Conservation (phyloP, 805 yeast genomes). For the Monosporozyma unispora region DNA sequence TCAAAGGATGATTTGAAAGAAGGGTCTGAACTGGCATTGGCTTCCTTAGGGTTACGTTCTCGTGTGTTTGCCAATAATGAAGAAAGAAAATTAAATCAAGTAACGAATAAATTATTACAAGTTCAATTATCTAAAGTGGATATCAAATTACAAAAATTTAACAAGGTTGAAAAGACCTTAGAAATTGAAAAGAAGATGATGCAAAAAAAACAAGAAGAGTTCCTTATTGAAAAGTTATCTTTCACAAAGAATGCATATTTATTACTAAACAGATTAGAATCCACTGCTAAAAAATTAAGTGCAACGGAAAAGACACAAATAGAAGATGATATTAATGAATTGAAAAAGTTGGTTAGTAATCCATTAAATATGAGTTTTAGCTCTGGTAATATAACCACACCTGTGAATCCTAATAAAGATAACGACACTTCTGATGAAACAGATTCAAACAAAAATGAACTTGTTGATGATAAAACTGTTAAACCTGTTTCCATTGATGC, state of each 20-base stretch:
- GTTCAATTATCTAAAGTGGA: conserved; percentile 57
- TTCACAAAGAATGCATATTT: conserved; percentile 49
- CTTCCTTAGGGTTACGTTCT: conserved; percentile 68
- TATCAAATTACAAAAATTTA: conserved; percentile 49
- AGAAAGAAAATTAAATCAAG: conserved; percentile 64
- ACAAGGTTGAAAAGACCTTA: conserved; percentile 52
- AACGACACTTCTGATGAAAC: conserved; percentile 17
- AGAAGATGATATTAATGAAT: conserved; percentile 14
- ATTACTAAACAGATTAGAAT: conserved; percentile 35
- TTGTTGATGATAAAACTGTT: conserved; percentile 28
- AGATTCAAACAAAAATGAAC: conserved; percentile 26
- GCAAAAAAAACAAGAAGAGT: conserved; percentile 55
- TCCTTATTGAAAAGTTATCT: conserved; percentile 57
- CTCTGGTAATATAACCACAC: neutral
- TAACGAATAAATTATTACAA: conserved; percentile 49
- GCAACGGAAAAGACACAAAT: conserved; percentile 7
- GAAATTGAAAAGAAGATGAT: conserved; percentile 55
- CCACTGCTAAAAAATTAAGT: conserved; percentile 12
- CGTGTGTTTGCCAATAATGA: conserved; percentile 73
- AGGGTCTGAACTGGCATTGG: conserved; percentile 62
- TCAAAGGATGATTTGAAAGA: conserved; percentile 31
- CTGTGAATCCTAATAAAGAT: neutral
- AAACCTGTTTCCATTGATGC: conserved; percentile 53
- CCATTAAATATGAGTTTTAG: conserved; percentile 22
- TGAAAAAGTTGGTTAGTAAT: conserved; percentile 27